Evolutionary conservation across 2,329 filamentous ascomycete genomes (phyloP), one percentile per base, ranked within the genome.

Genomic region (Thermochaetoides dissita): DNA sequence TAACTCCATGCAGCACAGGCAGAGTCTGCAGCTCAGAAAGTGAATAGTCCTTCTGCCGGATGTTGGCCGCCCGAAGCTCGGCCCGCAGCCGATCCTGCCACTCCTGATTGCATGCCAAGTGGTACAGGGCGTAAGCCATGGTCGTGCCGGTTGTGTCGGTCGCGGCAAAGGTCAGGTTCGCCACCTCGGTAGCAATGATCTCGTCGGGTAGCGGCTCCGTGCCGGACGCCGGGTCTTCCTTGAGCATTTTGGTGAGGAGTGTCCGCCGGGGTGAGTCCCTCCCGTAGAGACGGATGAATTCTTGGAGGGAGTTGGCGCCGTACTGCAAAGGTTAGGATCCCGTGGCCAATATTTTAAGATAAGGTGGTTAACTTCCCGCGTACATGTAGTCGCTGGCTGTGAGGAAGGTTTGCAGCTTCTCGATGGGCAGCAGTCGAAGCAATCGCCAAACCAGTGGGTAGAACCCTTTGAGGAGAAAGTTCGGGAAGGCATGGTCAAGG

Each of bases 71-170:
- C 3, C 37, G 44, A 10, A 48, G 17, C 44, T 44, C 46, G 10
- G 33, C 32, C 6, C 47, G 47, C 29, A 52, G 41, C 33, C 43
- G 41, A 3, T 34, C 35, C 39, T 51, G 50, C 39, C 46, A 48
- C n/a, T 46, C 44, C 7, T 35, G 41, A n/a, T 40, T 36, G 29
- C 44, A 42, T 24, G 37, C 38, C 10, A 48, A 41, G 6, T 37
- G 38, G 31, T 48, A 48, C 34, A 48, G 38, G 7, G 43, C 44
- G 30, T 49, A 49, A 4, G 45, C 41, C 30, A 45, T 41, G 28
- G 47, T 45, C 38, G 48, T 49, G 8, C 47, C 47, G 11, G 46
- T 49, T 3, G 47, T 48, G 39, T 49, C 47, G n/a, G 36, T 42
- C 10, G 41, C 47, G 10, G 47, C 47, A 31, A 50, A 50, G 30